Conservation (phyloP, 306 rosid species). For the Echinosophora koreensis region DNA sequence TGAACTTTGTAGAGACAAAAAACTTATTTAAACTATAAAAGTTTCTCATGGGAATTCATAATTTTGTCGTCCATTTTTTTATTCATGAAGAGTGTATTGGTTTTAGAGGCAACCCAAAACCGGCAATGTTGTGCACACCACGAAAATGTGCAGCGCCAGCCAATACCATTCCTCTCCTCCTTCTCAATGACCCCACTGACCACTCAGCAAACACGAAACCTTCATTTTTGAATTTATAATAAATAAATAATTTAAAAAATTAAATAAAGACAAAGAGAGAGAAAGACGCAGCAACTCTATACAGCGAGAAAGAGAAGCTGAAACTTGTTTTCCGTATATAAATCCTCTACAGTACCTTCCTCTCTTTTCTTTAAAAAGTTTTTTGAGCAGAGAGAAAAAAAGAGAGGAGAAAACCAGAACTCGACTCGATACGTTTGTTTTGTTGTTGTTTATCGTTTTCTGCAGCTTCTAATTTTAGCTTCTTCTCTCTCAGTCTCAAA, state of each 20-base stretch:
- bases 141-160: slow-evolving; percentile 58
- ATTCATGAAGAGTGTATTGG: slow-evolving; percentile 43
- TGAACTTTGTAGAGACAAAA: no score
- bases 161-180: slow-evolving; percentile 48
- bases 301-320: slow-evolving; percentile 61
- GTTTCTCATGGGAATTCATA: slow-evolving; percentile 16
- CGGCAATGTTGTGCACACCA: slow-evolving; percentile 68
- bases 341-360: slow-evolving; percentile 38
- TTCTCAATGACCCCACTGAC: slow-evolving; percentile 55
- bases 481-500: slow-evolving; percentile 41
- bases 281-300: slow-evolving; percentile 50
- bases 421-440: slow-evolving; percentile 54
- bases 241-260: background rate
- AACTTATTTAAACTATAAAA: no score
- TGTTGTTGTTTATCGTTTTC: slow-evolving; percentile 61
- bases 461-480: slow-evolving; percentile 60
- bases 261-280: slow-evolving; percentile 39
- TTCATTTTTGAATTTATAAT: slow-evolving; percentile 8
- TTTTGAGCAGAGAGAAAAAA: slow-evolving; percentile 25
- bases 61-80: slow-evolving; percentile 15
- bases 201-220: slow-evolving; percentile 33
- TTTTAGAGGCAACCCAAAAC: slow-evolving; percentile 45
- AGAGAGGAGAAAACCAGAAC: slow-evolving; percentile 3
- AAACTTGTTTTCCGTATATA: slow-evolving; percentile 50
- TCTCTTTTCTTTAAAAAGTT: slow-evolving; percentile 42